A percentile compares a stretch with the other conserved stretches of the same genome.
Conservation (phyloP, 345 rosid genomes). For the Punica granatum region DNA sequence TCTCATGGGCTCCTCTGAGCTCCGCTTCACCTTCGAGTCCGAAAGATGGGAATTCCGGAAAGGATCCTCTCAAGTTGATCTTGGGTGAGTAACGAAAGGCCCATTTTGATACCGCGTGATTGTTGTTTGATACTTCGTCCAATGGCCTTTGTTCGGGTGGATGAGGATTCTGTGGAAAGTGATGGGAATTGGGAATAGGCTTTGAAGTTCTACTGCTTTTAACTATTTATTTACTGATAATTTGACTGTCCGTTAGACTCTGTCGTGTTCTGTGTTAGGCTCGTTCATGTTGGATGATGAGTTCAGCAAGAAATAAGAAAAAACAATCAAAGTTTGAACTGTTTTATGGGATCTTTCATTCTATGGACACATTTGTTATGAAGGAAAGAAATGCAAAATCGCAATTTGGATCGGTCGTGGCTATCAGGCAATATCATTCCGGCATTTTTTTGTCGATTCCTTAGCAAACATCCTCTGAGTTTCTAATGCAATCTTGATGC, state of each 20-base stretch:
- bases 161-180: not conserved
- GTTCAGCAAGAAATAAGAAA: not conserved
- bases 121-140: not conserved
- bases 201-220: not conserved
- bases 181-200: not conserved
- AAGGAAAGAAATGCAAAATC: no score
- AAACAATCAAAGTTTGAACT: not conserved
- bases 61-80: constrained; percentile 46
- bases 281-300: not conserved
- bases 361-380: no score
- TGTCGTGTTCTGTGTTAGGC: not conserved
- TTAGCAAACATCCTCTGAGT: not conserved
- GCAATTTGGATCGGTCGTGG: no score
- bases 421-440: no score
- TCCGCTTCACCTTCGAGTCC: constrained; percentile 21
- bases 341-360: no score
- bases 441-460: not conserved
- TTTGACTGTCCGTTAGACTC: not conserved
- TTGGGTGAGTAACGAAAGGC: constrained; percentile 35
- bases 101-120: not conserved
- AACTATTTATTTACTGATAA: not conserved
- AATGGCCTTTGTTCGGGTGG: not conserved
- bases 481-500: not conserved
- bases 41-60: constrained; percentile 8
- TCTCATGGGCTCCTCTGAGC: constrained; percentile 21